Evolutionary conservation across 805 yeast genomes (phyloP).

Genomic region (Metschnikowia bowlesiae): DNA sequence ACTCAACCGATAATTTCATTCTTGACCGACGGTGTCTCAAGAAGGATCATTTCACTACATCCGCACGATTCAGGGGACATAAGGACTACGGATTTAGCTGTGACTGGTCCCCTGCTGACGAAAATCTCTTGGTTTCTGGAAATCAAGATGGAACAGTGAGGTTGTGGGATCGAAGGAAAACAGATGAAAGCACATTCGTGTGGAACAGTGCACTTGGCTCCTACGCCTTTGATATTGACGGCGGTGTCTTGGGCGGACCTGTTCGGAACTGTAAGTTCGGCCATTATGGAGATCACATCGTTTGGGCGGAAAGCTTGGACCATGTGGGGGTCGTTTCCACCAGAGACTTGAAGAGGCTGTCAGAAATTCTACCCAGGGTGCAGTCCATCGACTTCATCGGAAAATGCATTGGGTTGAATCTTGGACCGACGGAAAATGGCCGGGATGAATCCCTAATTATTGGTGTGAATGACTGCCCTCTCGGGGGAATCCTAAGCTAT

Average conservation of each 20-base stretch:
- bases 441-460: conserved; percentile 46
- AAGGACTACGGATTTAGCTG: conserved; percentile 55
- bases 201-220: conserved; percentile 37
- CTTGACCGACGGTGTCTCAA: conserved; percentile 37
- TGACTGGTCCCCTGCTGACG: conserved; percentile 49
- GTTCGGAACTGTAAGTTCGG: conserved; percentile 52
- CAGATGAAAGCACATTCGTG: conserved; percentile 22
- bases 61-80: conserved; percentile 39
- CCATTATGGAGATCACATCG: conserved; percentile 39
- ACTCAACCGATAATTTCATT: conserved; percentile 38
- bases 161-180: conserved; percentile 46
- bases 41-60: conserved; percentile 5
- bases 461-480: conserved; percentile 51
- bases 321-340: conserved; percentile 49
- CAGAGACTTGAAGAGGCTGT: conserved; percentile 20
- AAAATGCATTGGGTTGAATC: conserved; percentile 52
- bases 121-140: conserved; percentile 48
- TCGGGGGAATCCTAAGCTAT: conserved; percentile 56
- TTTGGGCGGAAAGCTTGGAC: conserved; percentile 59
- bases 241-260: conserved; percentile 37
- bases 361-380: conserved; percentile 18
- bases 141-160: conserved; percentile 57
- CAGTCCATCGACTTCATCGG: conserved; percentile 56
- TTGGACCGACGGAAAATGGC: conserved; percentile 39
- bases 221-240: conserved; percentile 13